Base-by-base conservation (phyloP, 2,329 filamentous ascomycete species). In the Raffaelea ambrosiae region DNA sequence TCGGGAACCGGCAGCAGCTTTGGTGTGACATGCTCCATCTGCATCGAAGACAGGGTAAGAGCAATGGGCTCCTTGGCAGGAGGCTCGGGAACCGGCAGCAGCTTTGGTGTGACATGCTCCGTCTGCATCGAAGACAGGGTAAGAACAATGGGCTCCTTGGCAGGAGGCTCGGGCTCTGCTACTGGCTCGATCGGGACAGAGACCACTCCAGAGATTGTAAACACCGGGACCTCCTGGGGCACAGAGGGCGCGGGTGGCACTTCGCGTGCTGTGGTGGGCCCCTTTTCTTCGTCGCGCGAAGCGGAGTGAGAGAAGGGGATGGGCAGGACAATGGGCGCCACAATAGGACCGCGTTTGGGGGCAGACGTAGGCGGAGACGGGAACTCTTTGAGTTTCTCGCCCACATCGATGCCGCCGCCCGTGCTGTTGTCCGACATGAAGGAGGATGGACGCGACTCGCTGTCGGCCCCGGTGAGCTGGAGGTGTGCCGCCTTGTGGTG, bases 331-430 rank as follows among this genome's bases (percentile, higher is more conserved):
- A 66, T 58, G 10, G 61, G 51, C 2, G 54, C 45, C 3, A 56
- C 43, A 4, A 54, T 38, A 19, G 49, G 44, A 3, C 54, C 55
- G 1, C 55, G 53, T 5, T 57, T 58, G 1, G 61, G 57, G 3
- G 65, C 57, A n/a, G 69, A 67, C 0, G 65, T 65, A 1, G 76
- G 76, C 4, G 77, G 76, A 13, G 72, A 66, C 2, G 76, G 75
- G 63, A 79, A 79, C 53, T 71, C 69, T 16, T 71, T 69, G 43
- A 81, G 63, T 55, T 72, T 76, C 48, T 72, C 68, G 18, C 70
- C 71, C 59, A 79, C 68, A 21, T 73, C 70, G 14, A 60, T 59
- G n/a, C 73, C 70, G 20, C 59, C 11, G 3, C 43, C 20, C 13
- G 21, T 23, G 8, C 11, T 35, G 9, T 40, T 43, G 11, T 50